These are phyloP conservation scores for Psilocybe azurescens DNA, from an alignment of 768 basidiomycete genomes.

Conservation along the genomic window DNA sequence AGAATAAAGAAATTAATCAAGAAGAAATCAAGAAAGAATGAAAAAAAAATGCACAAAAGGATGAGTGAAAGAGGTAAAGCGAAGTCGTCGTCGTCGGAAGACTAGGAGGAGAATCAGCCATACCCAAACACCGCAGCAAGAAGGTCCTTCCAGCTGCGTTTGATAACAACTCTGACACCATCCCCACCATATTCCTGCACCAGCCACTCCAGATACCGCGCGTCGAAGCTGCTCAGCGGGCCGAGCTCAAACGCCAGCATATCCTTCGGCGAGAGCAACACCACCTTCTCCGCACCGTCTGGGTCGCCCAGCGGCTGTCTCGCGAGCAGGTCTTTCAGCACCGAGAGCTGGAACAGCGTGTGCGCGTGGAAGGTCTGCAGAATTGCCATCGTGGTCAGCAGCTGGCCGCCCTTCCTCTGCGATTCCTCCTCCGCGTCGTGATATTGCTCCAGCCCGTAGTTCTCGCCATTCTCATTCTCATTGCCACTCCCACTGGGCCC, in stretches of 20 bases:
- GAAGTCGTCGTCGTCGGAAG: background rate
- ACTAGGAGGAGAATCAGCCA: slow-evolving; percentile 21
- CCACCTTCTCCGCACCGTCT: slow-evolving; percentile 29
- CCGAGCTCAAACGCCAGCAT: slow-evolving; percentile 74
- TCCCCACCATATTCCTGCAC: slow-evolving; percentile 66
- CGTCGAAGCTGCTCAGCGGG: slow-evolving; percentile 73
- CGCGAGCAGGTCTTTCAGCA: slow-evolving; percentile 30
- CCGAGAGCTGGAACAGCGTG: slow-evolving; percentile 60
- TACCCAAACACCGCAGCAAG: slow-evolving; percentile 53
- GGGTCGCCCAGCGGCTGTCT: slow-evolving; percentile 11
- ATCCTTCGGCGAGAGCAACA: slow-evolving; percentile 63
- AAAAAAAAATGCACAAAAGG: background rate
- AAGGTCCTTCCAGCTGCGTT: slow-evolving; percentile 56
- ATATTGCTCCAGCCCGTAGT: slow-evolving; percentile 19
- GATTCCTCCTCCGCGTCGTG: slow-evolving; percentile 24
- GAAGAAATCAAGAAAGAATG: background rate
- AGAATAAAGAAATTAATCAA: background rate
- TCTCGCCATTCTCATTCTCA: slow-evolving; percentile 17
- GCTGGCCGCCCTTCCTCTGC: slow-evolving; percentile 36
- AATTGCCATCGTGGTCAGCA: slow-evolving; percentile 45
- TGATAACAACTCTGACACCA: slow-evolving; percentile 45
- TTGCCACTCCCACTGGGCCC: slow-evolving; percentile 5
- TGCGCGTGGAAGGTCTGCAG: slow-evolving; percentile 75
- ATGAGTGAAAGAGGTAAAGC: background rate
- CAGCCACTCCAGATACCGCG: slow-evolving; percentile 81